These are phyloP conservation scores for Usnea hakonensis DNA, from an alignment of 495 filamentous ascomycete genomes.

Conservation along the genomic window DNA sequence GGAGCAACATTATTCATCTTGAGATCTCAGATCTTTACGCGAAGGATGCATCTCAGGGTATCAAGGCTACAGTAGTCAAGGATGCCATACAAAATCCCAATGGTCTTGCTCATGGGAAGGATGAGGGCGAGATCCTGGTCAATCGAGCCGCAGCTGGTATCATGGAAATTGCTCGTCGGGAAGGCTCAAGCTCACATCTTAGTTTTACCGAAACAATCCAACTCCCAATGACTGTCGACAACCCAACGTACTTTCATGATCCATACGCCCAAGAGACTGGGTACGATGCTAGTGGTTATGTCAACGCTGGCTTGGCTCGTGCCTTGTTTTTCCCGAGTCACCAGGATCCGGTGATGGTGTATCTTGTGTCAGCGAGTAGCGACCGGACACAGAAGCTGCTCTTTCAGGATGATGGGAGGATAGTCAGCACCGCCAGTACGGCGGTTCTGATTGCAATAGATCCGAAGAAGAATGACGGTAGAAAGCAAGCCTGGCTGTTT, in stretches of 20 bases:
- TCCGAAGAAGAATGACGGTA: slow-evolving; percentile 29
- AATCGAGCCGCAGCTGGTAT: slow-evolving; percentile 33
- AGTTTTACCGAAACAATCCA: slow-evolving; percentile 36
- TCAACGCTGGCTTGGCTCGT: slow-evolving; percentile 43
- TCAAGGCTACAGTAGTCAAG: slow-evolving; percentile 40
- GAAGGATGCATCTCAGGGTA: slow-evolving; percentile 25
- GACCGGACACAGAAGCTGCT: slow-evolving; percentile 40
- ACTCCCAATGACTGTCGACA: slow-evolving; percentile 45
- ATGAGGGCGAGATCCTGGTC: slow-evolving; percentile 42
- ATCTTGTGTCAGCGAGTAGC: slow-evolving; percentile 13
- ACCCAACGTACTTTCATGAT: slow-evolving; percentile 48
- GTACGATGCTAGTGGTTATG: slow-evolving; percentile 47
- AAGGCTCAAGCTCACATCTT: slow-evolving; percentile 26
- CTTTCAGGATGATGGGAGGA: slow-evolving; percentile 52
- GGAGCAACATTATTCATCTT: slow-evolving; percentile 35
- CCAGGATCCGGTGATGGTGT: slow-evolving; percentile 32
- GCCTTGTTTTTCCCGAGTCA: slow-evolving; percentile 30
- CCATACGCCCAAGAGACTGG: slow-evolving; percentile 29
- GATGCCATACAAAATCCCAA: slow-evolving; percentile 45
- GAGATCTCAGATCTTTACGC: slow-evolving; percentile 22
- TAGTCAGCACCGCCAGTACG: slow-evolving; percentile 43
- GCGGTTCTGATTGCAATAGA: slow-evolving; percentile 49
- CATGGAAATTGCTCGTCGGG: slow-evolving; percentile 27
- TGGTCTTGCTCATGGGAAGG: slow-evolving; percentile 47
- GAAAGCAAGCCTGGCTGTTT: slow-evolving; percentile 49